phyloP scores from a whole-genome alignment of 2,329 filamentous ascomycete species.

The Diaporthe velutina region DNA sequence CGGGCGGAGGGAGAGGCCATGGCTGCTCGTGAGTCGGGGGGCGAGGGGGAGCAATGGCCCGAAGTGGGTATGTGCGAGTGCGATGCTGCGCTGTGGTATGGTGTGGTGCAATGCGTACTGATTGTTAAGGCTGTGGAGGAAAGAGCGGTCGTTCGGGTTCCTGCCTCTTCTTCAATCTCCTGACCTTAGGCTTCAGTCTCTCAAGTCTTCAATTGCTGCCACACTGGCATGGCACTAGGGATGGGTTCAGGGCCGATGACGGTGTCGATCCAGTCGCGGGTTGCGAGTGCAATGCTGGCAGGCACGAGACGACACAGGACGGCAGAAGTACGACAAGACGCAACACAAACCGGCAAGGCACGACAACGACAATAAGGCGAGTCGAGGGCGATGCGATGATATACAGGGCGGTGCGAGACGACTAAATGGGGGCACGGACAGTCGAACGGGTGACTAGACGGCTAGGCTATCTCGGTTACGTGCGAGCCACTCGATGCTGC shows the following conservation, averaged over 20 bases:
- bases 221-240: background rate
- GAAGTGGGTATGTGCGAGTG: constrained; percentile 18
- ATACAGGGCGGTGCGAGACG: constrained; percentile 16
- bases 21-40: constrained; percentile 17
- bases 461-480: constrained; percentile 24
- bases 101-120: background rate
- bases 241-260: background rate
- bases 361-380: background rate
- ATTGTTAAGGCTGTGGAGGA: background rate
- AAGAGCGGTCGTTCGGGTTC: background rate
- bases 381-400: background rate
- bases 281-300: background rate
- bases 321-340: background rate
- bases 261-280: background rate
- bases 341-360: background rate
- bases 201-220: background rate
- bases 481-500: constrained; percentile 14
- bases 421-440: constrained; percentile 19
- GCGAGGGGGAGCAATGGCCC: constrained; percentile 11
- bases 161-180: background rate
- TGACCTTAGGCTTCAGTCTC: background rate
- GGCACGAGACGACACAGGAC: background rate
- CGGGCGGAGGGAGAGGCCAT: constrained; percentile 48
- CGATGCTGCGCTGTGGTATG: background rate
- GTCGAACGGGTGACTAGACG: background rate